Percentiles rank a stretch among this genome's conserved stretches.
phyloP scores from a whole-genome alignment of 2,329 filamentous ascomycete species.

The Verticillium isaacii region DNA sequence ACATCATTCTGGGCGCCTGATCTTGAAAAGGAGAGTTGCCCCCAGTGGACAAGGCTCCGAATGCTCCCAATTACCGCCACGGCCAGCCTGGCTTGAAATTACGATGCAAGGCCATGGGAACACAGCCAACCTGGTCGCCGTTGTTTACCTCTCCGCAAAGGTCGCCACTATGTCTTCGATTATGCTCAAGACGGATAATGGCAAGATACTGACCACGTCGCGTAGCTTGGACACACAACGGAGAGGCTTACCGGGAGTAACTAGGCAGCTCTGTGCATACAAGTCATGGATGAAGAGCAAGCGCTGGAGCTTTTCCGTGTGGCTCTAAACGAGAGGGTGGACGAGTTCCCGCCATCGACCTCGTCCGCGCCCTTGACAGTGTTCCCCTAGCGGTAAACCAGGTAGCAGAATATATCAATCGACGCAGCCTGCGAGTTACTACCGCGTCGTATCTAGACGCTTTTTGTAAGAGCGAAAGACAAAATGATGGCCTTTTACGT shows the following conservation, averaged over 20 bases:
- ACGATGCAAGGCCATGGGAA: constrained; percentile 23
- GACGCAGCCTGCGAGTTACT: constrained; percentile 14
- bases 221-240: constrained; percentile 10
- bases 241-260: constrained; percentile 9
- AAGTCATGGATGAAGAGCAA: neutral
- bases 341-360: neutral
- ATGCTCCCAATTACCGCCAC: too few species aligned
- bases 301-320: constrained; percentile 1
- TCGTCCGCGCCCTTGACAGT: constrained; percentile 15
- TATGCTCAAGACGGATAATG: constrained; percentile 15
- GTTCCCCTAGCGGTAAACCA: constrained; percentile 25
- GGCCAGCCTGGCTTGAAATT: neutral
- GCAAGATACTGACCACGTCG: constrained; percentile 14
- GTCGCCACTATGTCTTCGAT: constrained; percentile 26
- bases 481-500: constrained; percentile 17
- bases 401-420: constrained; percentile 21
- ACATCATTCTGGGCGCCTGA: too few species aligned
- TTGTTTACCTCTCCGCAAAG: constrained; percentile 31
- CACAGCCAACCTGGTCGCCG: constrained; percentile 29
- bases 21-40: too few species aligned
- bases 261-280: neutral
- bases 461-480: constrained; percentile 20
- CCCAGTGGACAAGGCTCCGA: too few species aligned
- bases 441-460: constrained; percentile 23
- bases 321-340: neutral